Evolutionary conservation across 1,284 basidiomycete genomes (phyloP).

Genomic region (Ceratobasidium sp.): DNA sequence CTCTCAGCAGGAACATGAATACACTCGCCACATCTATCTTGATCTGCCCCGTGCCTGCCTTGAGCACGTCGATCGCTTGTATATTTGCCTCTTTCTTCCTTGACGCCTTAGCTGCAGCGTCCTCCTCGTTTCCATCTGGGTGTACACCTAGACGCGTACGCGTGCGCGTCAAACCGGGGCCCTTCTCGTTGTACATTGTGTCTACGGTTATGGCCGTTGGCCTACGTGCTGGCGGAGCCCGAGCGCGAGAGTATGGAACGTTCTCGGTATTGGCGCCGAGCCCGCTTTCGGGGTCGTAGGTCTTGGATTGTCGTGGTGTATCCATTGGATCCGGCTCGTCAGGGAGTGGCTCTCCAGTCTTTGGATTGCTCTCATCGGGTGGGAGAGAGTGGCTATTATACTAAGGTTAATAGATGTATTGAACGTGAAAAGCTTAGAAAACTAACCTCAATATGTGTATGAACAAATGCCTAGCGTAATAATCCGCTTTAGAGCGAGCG

Average conservation of each 20-base stretch:
- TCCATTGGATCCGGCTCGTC: slow-evolving; percentile 37
- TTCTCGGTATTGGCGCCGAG: neutral
- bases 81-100: slow-evolving; percentile 46
- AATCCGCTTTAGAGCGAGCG: slow-evolving; percentile 75
- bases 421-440: neutral
- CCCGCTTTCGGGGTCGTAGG: slow-evolving; percentile 23
- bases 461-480: slow-evolving; percentile 76
- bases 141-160: slow-evolving; percentile 13
- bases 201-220: slow-evolving; percentile 6
- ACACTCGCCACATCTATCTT: slow-evolving; percentile 71
- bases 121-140: neutral
- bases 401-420: neutral
- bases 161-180: slow-evolving; percentile 9
- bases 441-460: slow-evolving; percentile 69
- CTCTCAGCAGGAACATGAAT: slow-evolving; percentile 74
- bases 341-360: neutral
- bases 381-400: slow-evolving; percentile 64
- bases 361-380: slow-evolving; percentile 47
- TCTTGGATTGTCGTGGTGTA: slow-evolving; percentile 37
- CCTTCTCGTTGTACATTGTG: slow-evolving; percentile 16
- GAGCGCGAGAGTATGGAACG: slow-evolving; percentile 8
- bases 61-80: slow-evolving; percentile 65
- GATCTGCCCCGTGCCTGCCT: slow-evolving; percentile 69
- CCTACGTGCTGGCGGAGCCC: neutral
- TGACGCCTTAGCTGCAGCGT: neutral